Evolutionary conservation across 495 filamentous ascomycete species (phyloP).

Genomic region (Filosporella fistucella): DNA sequence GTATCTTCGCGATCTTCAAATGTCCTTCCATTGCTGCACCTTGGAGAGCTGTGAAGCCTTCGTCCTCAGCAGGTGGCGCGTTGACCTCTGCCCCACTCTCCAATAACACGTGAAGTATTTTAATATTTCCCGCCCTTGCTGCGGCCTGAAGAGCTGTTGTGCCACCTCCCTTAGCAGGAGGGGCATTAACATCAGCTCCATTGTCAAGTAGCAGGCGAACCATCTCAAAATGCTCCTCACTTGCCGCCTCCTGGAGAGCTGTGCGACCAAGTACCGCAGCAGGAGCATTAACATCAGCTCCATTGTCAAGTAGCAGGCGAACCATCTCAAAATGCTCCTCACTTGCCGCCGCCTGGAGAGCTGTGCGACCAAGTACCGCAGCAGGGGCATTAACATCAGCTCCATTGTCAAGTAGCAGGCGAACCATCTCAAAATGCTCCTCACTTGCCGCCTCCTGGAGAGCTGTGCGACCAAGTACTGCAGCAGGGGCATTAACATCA

Average conservation of each 20-base stretch:
- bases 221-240: background rate
- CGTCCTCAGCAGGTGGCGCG: background rate
- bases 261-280: background rate
- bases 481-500: slow-evolving; percentile 3
- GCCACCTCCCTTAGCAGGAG: background rate
- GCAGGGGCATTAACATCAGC: slow-evolving; percentile 12
- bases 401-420: slow-evolving; percentile 1
- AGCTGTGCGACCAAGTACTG: background rate
- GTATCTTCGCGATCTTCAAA: slow-evolving; percentile 10
- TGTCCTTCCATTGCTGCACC: slow-evolving; percentile 1
- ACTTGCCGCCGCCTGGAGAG: slow-evolving; percentile 12
- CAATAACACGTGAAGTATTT: slow-evolving; percentile 2
- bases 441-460: slow-evolving; percentile 1
- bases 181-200: slow-evolving; percentile 12
- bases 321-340: slow-evolving; percentile 9
- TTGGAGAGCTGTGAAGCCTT: background rate
- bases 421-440: background rate
- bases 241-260: slow-evolving; percentile 2
- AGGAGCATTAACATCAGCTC: slow-evolving; percentile 20
- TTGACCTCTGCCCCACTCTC: slow-evolving; percentile 3
- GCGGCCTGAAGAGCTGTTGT: slow-evolving; percentile 8
- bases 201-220: background rate
- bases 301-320: slow-evolving; percentile 9
- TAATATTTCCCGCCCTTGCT: background rate
- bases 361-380: slow-evolving; percentile 8